phyloP scores from a whole-genome alignment of 495 filamentous ascomycete species.

The Podospora pseudocomata region DNA sequence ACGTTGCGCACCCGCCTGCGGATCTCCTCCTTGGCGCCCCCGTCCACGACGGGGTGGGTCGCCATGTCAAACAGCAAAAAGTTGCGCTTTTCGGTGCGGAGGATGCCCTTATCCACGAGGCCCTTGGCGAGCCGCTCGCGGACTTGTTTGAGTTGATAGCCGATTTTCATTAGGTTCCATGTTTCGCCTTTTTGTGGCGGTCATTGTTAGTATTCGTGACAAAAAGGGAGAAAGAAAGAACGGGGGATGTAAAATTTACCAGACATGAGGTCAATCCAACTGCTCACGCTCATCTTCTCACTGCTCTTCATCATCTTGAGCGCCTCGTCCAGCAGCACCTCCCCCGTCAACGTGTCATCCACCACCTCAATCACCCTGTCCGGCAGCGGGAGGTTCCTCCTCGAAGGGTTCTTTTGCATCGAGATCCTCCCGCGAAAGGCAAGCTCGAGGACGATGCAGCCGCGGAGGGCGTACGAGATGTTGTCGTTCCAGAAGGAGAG shows the following conservation, averaged over 20 bases:
- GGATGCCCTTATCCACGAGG: conserved; percentile 97
- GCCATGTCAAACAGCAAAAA: conserved; percentile 99
- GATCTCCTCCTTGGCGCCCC: conserved; percentile 96
- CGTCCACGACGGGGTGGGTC: conserved; percentile 95
- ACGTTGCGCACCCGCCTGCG: conserved; percentile 86
- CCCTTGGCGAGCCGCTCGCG: conserved; percentile 96
- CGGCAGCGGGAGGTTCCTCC: conserved; percentile 85
- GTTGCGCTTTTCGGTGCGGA: conserved; percentile 97
- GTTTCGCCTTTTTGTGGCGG: conserved; percentile 69
- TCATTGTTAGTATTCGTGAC: conserved; percentile 6
- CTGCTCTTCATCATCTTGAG: conserved; percentile 99
- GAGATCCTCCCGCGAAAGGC: conserved; percentile 93
- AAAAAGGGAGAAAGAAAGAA: background rate
- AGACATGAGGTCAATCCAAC: conserved; percentile 98
- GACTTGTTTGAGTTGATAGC: conserved; percentile 98
- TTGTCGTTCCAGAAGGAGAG: conserved; percentile 99
- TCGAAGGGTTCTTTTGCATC: conserved; percentile 96
- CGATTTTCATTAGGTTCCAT: conserved; percentile 99
- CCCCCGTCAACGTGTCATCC: conserved; percentile 94
- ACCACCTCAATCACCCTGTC: conserved; percentile 94
- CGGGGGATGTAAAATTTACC: conserved; percentile 53
- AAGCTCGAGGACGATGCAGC: conserved; percentile 96
- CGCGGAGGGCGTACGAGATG: conserved; percentile 94
- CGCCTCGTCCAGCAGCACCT: conserved; percentile 95
- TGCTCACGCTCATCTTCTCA: conserved; percentile 98